Conservation (phyloP, 768 basidiomycete species). For the Ramaria sp. region DNA sequence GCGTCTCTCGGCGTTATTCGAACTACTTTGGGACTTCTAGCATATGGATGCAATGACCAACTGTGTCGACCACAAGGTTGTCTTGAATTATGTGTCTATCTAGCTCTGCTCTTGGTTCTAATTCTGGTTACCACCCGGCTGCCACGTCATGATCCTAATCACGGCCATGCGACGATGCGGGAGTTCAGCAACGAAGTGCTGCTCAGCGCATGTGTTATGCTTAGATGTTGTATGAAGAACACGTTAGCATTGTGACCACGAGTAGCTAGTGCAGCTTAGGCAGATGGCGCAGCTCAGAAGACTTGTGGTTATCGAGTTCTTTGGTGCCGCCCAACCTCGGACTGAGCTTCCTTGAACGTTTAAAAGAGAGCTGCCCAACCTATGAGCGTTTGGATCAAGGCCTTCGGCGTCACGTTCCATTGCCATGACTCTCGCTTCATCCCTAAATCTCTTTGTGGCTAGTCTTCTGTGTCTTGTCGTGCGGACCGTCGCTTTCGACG, state of each 20-base stretch:
- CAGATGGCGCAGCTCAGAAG: not conserved
- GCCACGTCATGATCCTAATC: not conserved
- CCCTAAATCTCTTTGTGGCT: not conserved
- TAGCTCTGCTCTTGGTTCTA: not conserved
- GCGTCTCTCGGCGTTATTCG: too few relatives aligned
- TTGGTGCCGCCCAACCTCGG: not conserved
- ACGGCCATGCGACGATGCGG: not conserved
- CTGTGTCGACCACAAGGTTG: not conserved
- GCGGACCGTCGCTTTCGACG: constrained; percentile 37
- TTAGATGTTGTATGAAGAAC: not conserved
- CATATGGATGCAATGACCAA: not conserved
- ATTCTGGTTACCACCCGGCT: not conserved
- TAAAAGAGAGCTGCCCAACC: not conserved
- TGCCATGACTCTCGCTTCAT: not conserved
- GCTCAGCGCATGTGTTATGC: not conserved
- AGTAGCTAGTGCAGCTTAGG: not conserved
- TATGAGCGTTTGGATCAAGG: not conserved
- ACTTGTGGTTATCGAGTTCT: not conserved
- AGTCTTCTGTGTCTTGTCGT: not conserved
- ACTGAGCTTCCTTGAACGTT: not conserved
- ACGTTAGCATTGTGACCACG: not conserved
- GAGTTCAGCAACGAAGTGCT: not conserved
- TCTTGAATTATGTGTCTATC: not conserved
- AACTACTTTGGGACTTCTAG: too few relatives aligned
- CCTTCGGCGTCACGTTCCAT: not conserved